Evolutionary conservation across 1,284 basidiomycete species (phyloP).

Genomic region (Cutaneotrichosporon dermatis): DNA sequence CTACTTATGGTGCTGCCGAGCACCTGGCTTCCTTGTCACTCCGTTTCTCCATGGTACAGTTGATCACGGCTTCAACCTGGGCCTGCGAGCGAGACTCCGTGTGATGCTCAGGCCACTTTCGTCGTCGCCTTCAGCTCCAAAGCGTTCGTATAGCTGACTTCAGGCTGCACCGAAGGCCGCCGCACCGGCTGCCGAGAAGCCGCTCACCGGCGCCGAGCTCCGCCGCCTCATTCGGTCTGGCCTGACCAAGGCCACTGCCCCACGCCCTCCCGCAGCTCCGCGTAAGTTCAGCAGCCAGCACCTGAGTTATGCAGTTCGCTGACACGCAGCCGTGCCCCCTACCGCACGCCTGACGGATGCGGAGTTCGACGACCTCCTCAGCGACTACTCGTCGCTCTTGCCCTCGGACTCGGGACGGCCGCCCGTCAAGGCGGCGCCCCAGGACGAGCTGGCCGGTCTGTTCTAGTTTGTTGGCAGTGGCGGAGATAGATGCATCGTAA

Average conservation of each 20-base stretch:
- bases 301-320: not conserved
- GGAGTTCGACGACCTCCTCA: constrained; percentile 45
- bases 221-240: constrained; percentile 67
- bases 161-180: not conserved
- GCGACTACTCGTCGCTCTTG: constrained; percentile 42
- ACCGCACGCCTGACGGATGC: constrained; percentile 21
- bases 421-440: constrained; percentile 18
- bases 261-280: constrained; percentile 29
- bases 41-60: too few relatives aligned
- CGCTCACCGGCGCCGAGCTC: constrained; percentile 65
- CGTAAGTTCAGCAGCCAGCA: constrained; percentile 20
- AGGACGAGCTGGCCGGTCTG: constrained; percentile 46
- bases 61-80: too few relatives aligned
- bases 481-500: constrained; percentile 6
- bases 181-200: constrained; percentile 38
- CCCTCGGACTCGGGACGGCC: constrained; percentile 14
- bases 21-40: too few relatives aligned
- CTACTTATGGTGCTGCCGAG: too few relatives aligned
- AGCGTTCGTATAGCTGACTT: not conserved
- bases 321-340: constrained; percentile 6
- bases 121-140: not conserved
- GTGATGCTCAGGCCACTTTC: not conserved
- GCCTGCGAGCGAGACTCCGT: too few relatives aligned
- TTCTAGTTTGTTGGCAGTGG: constrained; percentile 17
- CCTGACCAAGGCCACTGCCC: constrained; percentile 59